Evolutionary conservation across 2,329 filamentous ascomycete species (phyloP).

Genomic region (Dothideomycetidae sp.): DNA sequence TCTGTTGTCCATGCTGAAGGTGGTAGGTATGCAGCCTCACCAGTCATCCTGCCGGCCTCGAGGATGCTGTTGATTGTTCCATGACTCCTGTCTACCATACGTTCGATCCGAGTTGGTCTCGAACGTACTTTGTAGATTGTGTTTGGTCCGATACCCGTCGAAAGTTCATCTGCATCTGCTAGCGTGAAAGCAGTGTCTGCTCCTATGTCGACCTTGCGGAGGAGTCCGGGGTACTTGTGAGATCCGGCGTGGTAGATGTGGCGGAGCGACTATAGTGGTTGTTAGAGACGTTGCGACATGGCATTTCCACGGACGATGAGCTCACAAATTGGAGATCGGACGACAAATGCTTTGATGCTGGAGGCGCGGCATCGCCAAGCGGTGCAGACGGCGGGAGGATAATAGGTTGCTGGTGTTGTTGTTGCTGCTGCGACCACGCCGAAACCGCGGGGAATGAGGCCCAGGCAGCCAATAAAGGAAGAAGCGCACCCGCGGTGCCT

Average conservation of each 20-base stretch:
- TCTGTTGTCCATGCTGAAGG: constrained; percentile 73
- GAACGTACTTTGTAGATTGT: constrained; percentile 45
- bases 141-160: not conserved
- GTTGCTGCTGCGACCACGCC: constrained; percentile 1
- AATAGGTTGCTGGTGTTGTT: constrained; percentile 10
- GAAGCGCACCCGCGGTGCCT: not conserved
- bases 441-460: constrained; percentile 1
- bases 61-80: constrained; percentile 67
- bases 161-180: not conserved
- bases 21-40: constrained; percentile 52
- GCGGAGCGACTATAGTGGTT: constrained; percentile 45
- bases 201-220: constrained; percentile 58
- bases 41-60: constrained; percentile 53
- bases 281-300: too few relatives aligned
- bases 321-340: not conserved
- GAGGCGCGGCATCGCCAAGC: not conserved
- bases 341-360: not conserved
- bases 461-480: not conserved
- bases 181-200: constrained; percentile 1
- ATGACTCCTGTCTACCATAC: constrained; percentile 63
- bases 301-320: not conserved
- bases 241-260: constrained; percentile 91
- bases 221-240: constrained; percentile 60
- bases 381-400: constrained; percentile 9
- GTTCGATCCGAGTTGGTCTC: constrained; percentile 49